These are phyloP conservation scores for Ogataea naganishii DNA, from an alignment of 805 yeast genomes.

Conservation along the genomic window DNA sequence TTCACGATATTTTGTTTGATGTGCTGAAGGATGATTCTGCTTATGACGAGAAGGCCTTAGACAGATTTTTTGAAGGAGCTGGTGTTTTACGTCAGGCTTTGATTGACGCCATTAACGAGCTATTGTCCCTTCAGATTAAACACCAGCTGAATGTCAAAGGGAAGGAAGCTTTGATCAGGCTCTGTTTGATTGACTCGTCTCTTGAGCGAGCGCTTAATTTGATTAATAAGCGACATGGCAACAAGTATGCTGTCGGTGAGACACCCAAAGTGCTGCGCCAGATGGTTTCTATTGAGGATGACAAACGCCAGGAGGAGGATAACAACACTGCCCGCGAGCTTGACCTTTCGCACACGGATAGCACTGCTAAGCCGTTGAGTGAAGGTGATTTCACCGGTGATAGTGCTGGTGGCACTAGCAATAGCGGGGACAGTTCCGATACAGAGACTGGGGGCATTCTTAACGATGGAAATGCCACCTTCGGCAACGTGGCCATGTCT, in stretches of 20 bases:
- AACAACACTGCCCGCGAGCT: slow-evolving; percentile 1
- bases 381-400: slow-evolving; percentile 1
- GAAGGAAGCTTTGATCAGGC: slow-evolving; percentile 63
- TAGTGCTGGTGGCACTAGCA: neutral
- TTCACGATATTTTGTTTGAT: slow-evolving; percentile 14
- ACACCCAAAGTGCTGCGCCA: slow-evolving; percentile 1
- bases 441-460: slow-evolving; percentile 2
- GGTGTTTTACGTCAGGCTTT: slow-evolving; percentile 30
- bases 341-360: slow-evolving; percentile 3
- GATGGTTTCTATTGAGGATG: slow-evolving; percentile 7
- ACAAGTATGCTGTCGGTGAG: slow-evolving; percentile 3
- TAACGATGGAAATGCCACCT: slow-evolving; percentile 1
- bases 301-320: neutral
- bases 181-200: slow-evolving; percentile 62
- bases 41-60: slow-evolving; percentile 9
- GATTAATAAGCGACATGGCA: slow-evolving; percentile 10
- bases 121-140: slow-evolving; percentile 48
- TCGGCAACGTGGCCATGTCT: slow-evolving; percentile 3
- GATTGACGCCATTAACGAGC: slow-evolving; percentile 41
- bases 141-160: slow-evolving; percentile 56
- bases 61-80: slow-evolving; percentile 30
- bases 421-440: neutral
- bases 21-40: slow-evolving; percentile 9
- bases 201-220: slow-evolving; percentile 45
- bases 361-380: slow-evolving; percentile 8